phyloP scores from a whole-genome alignment of 257 asterid genomes.

The Linderniella brevidens region DNA sequence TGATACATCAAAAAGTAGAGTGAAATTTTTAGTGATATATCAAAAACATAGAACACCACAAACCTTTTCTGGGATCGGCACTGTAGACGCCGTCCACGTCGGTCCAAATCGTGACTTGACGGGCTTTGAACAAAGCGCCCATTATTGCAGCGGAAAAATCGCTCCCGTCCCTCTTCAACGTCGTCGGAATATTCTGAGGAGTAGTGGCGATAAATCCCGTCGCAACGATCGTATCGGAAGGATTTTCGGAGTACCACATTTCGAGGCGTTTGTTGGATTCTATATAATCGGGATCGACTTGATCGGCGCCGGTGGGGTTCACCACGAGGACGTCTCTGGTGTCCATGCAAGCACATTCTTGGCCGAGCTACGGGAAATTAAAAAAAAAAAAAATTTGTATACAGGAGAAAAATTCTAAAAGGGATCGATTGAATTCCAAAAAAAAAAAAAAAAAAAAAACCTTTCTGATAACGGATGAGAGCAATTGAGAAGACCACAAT shows the following conservation, averaged over 20 bases:
- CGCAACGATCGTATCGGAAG: conserved; percentile 58
- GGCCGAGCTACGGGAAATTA: conserved; percentile 41
- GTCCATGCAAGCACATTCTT: conserved; percentile 76
- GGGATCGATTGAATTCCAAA: conserved; percentile 8
- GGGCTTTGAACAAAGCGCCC: conserved; percentile 82
- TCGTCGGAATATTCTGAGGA: conserved; percentile 79
- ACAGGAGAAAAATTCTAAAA: background rate
- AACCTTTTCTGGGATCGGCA: conserved; percentile 99
- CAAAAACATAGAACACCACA: too few species aligned
- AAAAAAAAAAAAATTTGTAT: conserved; percentile 7
- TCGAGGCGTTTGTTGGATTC: conserved; percentile 66
- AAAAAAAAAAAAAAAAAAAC: conserved; percentile 21
- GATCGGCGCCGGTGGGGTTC: conserved; percentile 63
- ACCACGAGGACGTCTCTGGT: conserved; percentile 92
- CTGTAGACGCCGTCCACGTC: conserved; percentile 96
- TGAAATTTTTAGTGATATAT: too few species aligned
- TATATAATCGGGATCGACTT: conserved; percentile 86
- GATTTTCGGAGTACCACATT: conserved; percentile 63
- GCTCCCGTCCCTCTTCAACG: conserved; percentile 98
- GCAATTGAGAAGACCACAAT: conserved; percentile 89
- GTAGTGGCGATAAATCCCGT: conserved; percentile 94
- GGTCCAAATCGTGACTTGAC: conserved; percentile 97
- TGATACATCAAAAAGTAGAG: background rate
- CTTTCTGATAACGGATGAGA: conserved; percentile 70
- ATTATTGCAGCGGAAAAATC: conserved; percentile 98